Evolutionary conservation across 1,284 basidiomycete species (phyloP), one percentile per base, ranked within the genome.

Genomic region (Takashimella koratensis): DNA sequence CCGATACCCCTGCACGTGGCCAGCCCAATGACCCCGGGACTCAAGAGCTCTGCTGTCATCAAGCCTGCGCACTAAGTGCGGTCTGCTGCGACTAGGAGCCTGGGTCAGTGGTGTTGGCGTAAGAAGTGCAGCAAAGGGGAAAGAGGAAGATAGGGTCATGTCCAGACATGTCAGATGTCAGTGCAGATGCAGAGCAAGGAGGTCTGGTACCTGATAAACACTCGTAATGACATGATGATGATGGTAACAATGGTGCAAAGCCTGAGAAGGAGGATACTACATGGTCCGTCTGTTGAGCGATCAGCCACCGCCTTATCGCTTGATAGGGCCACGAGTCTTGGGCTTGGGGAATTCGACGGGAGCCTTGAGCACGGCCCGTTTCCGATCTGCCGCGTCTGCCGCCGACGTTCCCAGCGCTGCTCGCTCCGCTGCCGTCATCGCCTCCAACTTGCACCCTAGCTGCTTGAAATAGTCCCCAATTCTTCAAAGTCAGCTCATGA

Each of bases 331-430:
- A 43, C 74, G 60, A 36, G 65, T 65, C 58, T 70, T 73, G 27
- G 65, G 66, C 67, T 86, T 87, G 1, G 90, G 90, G 76, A 92
- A 94, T 58, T 82, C 80, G 5, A 93, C 79, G 2, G 91, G 91
- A 2, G 84, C 81, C 49, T 78, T 83, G 49, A 95, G 79, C 0
- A 86, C 77, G 0, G 89, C 90, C 52, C 85, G 80, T 65, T 86
- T 88, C 40, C 77, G 79, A 41, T 80, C 78, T 25, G 79, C 81
- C 0, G 82, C 82, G 51, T 85, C 83, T 0, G 84, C 80, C 12
- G 87, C 68, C 2, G 63, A 54, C 30, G 77, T 56, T 5, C 87
- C 87, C 41, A 86, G 77, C 56, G 80, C 78, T 58, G 83, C 83
- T 19, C 88, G 80, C 59, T 93, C 87, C 6, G 79, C 78, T 11